Evolutionary conservation across 257 asterid species (phyloP).

Genomic region (Solanum chilense): DNA sequence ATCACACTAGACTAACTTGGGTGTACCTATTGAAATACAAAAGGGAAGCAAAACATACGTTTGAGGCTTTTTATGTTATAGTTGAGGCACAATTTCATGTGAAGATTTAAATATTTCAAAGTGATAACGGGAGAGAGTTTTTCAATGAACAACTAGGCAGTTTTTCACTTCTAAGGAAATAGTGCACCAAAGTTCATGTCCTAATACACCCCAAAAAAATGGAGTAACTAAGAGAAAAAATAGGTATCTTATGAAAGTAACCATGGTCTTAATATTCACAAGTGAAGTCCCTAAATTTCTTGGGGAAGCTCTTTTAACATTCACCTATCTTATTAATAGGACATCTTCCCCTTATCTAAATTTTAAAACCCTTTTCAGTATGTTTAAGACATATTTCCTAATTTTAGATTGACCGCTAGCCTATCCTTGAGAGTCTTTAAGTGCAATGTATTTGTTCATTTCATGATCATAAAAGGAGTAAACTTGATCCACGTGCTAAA

Average conservation of each 20-base stretch:
- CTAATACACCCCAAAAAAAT: not conserved
- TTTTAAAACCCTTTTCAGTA: not conserved
- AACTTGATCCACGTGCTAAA: not conserved
- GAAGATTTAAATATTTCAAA: not conserved
- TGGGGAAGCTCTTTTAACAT: not conserved
- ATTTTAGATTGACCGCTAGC: not conserved
- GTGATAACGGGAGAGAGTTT: not conserved
- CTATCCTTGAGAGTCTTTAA: not conserved
- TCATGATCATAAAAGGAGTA: not conserved
- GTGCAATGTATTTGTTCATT: not conserved
- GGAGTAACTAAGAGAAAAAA: not conserved
- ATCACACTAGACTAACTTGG: not conserved
- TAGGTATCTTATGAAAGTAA: not conserved
- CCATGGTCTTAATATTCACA: not conserved
- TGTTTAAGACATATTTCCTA: not conserved
- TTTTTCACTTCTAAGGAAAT: not conserved
- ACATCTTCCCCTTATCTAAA: not conserved
- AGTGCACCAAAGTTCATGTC: not conserved
- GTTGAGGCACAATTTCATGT: not conserved
- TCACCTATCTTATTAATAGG: not conserved
- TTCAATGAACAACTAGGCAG: not conserved
- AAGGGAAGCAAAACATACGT: not conserved
- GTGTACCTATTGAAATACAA: not conserved
- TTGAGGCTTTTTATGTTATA: not conserved
- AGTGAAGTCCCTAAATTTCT: not conserved